Percentiles rank a stretch among this genome's conserved stretches.
Conservation (phyloP, 2,329 filamentous ascomycete species). For the Fonsecaea pugnacius region DNA sequence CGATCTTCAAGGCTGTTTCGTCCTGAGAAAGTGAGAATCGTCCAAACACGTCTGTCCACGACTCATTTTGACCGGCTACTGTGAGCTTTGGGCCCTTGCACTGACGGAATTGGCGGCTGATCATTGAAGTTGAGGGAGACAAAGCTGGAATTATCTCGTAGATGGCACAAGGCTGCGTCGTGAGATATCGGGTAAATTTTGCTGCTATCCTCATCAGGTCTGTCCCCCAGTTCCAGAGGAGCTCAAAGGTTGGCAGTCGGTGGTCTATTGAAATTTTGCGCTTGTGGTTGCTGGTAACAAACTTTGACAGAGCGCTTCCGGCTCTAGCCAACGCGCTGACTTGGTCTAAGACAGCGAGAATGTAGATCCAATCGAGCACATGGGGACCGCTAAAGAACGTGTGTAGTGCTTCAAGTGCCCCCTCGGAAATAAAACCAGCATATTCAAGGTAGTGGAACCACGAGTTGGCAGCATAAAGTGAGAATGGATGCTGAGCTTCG, state of each 20-base stretch:
- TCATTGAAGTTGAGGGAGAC: constrained; percentile 45
- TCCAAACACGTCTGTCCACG: constrained; percentile 22
- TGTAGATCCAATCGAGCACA: constrained; percentile 45
- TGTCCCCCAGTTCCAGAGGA: constrained; percentile 42
- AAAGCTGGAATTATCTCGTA: constrained; percentile 48
- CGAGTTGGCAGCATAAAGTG: constrained; percentile 29
- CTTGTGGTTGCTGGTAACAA: constrained; percentile 22
- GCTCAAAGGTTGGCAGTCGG: constrained; percentile 33
- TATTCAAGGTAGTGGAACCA: constrained; percentile 32
- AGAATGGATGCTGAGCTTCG: constrained; percentile 13
- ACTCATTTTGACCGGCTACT: constrained; percentile 9
- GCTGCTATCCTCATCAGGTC: constrained; percentile 46
- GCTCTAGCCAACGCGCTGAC: constrained; percentile 40
- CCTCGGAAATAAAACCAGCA: constrained; percentile 6
- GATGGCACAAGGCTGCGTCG: constrained; percentile 42
- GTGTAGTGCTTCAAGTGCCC: constrained; percentile 16
- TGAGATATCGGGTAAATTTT: constrained; percentile 43
- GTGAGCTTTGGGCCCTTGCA: constrained; percentile 37
- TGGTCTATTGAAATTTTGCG: constrained; percentile 31
- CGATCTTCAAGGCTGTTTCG: constrained; percentile 17
- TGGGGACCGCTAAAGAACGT: constrained; percentile 26
- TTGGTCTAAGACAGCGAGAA: constrained; percentile 36
- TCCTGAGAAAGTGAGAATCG: constrained; percentile 16
- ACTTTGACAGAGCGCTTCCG: constrained; percentile 37
- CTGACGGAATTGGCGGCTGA: constrained; percentile 43